Evolutionary conservation across 805 yeast species (phyloP).

Genomic region (Saccharomycopsis babjevae): DNA sequence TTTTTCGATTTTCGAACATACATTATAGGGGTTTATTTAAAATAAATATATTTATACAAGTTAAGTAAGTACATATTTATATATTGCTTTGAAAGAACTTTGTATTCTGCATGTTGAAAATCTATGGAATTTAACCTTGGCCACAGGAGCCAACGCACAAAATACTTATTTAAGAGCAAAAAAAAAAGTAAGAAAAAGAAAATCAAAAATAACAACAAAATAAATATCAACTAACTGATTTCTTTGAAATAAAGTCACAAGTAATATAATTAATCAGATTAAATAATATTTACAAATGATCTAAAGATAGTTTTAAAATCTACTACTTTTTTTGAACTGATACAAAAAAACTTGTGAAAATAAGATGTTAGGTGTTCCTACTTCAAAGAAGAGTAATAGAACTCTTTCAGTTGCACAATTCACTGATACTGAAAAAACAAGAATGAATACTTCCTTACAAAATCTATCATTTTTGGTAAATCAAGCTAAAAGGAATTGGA

Average conservation of each 20-base stretch:
- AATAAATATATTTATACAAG: too few species aligned
- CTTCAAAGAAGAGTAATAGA: neutral
- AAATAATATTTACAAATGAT: neutral
- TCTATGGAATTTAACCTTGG: too few species aligned
- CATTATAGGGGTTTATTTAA: too few species aligned
- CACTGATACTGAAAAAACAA: slow-evolving; percentile 16
- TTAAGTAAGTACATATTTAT: too few species aligned
- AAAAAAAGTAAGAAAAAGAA: neutral
- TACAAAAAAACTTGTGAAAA: neutral
- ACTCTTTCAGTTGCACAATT: slow-evolving; percentile 18
- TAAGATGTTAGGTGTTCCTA: slow-evolving; percentile 8
- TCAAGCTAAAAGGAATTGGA: slow-evolving; percentile 37
- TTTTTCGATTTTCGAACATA: too few species aligned
- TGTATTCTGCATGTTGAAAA: too few species aligned
- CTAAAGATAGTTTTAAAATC: neutral
- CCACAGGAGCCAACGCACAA: neutral
- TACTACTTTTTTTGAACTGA: too few species aligned
- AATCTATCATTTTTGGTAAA: slow-evolving; percentile 9
- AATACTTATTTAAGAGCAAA: neutral
- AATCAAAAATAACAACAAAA: neutral
- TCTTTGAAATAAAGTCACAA: too few species aligned
- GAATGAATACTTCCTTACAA: slow-evolving; percentile 16
- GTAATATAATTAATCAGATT: neutral
- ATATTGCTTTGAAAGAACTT: too few species aligned
- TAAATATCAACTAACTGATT: neutral